A percentile compares a stretch with the other conserved stretches of the same genome.
These are phyloP conservation scores for Zygoascus bituminiphila DNA, from an alignment of 805 yeast species.

Conservation along the genomic window DNA sequence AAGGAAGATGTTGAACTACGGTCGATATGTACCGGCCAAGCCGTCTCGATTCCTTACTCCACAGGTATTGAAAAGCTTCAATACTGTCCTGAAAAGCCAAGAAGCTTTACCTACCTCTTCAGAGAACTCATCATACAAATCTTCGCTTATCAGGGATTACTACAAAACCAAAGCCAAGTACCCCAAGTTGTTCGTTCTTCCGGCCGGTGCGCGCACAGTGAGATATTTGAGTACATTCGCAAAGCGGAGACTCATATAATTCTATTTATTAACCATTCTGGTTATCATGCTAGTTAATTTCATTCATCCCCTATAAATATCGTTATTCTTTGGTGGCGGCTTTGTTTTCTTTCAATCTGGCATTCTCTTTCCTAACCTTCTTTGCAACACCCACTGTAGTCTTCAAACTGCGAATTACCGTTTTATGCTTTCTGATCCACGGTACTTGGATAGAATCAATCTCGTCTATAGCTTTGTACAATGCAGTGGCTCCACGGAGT, in stretches of 20 bases:
- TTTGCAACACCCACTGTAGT: constrained; percentile 2
- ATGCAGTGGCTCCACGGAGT: background rate
- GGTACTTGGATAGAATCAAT: constrained; percentile 5
- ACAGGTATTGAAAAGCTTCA: background rate
- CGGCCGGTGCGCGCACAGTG: background rate
- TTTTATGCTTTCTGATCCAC: constrained; percentile 6
- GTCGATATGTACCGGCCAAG: background rate
- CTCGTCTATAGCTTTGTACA: background rate
- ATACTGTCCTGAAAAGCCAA: background rate
- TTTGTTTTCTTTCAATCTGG: background rate
- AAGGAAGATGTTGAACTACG: background rate
- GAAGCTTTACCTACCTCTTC: background rate
- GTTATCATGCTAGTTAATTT: background rate
- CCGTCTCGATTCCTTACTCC: background rate
- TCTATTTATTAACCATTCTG: background rate
- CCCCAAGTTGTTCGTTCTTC: background rate
- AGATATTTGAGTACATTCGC: background rate
- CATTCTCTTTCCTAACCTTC: background rate
- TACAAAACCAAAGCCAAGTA: background rate
- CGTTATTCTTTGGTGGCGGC: background rate
- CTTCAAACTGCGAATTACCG: constrained; percentile 4
- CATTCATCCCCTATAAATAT: background rate
- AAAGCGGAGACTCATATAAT: background rate
- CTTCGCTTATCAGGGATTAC: background rate
- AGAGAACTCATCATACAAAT: background rate